phyloP scores from a whole-genome alignment of 352 stramenopile genomes.

The Globisporangium heterothallicum region DNA sequence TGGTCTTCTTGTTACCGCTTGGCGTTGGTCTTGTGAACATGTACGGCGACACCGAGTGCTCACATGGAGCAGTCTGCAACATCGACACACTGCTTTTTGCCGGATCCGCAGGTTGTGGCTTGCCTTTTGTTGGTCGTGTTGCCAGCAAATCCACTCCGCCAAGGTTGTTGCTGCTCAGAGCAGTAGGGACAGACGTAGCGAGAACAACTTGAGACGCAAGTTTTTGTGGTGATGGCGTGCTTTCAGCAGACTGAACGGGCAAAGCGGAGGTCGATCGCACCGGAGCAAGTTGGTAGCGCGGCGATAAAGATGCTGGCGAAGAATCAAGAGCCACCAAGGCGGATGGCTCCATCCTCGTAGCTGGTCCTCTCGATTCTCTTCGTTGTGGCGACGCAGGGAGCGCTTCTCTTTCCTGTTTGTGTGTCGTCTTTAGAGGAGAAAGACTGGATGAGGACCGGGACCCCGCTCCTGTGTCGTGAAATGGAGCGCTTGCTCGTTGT shows the following conservation, averaged over 20 bases:
- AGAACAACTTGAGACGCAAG: not conserved
- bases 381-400: not conserved
- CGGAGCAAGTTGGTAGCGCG: slow-evolving; percentile 1
- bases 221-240: slow-evolving; percentile 1
- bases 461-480: not conserved
- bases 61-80: not conserved
- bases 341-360: not conserved
- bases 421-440: not conserved
- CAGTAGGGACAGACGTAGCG: not conserved
- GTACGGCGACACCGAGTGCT: slow-evolving; percentile 22
- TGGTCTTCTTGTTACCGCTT: slow-evolving; percentile 18
- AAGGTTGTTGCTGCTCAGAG: not conserved
- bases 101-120: not conserved
- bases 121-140: slow-evolving; percentile 27
- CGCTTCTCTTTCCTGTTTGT: not conserved
- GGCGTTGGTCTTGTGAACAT: slow-evolving; percentile 46
- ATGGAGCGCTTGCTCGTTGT: not conserved
- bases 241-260: not conserved
- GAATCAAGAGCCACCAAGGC: not conserved
- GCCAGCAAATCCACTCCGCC: slow-evolving; percentile 26
- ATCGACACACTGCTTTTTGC: not conserved
- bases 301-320: not conserved
- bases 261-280: slow-evolving; percentile 8
- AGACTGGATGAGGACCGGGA: not conserved
- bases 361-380: not conserved